Conservation (phyloP, 768 basidiomycete species). For the Boletus rubroflammeus region DNA sequence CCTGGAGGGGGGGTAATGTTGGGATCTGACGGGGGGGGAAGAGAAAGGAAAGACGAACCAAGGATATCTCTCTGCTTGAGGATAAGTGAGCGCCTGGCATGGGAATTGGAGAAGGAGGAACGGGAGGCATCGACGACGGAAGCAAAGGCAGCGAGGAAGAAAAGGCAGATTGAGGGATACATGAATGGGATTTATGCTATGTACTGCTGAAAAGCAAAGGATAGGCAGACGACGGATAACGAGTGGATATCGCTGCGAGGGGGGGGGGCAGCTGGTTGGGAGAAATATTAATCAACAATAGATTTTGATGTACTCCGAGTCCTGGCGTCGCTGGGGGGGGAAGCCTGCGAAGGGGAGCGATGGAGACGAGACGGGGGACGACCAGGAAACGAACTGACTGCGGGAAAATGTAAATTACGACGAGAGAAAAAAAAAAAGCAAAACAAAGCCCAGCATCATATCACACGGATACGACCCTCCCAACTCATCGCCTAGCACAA, state of each 20-base stretch:
- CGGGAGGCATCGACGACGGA: conserved; percentile 35
- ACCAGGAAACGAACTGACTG: conserved; percentile 7
- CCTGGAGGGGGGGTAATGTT: conserved; percentile 1
- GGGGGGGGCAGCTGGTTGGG: conserved; percentile 1
- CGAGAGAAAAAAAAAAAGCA: background rate
- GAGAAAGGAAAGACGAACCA: conserved; percentile 6
- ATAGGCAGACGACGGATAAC: conserved; percentile 24
- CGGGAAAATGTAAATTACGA: conserved; percentile 4
- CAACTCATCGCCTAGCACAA: background rate
- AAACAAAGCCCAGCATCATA: conserved; percentile 2
- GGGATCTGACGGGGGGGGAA: background rate
- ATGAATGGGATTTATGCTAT: conserved; percentile 29
- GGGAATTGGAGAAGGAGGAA: conserved; percentile 36
- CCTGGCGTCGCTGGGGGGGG: conserved; percentile 15
- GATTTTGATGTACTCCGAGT: background rate
- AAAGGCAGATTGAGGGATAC: conserved; percentile 18
- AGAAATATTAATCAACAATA: conserved; percentile 1
- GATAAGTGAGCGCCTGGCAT: conserved; percentile 33
- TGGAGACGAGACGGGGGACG: conserved; percentile 16
- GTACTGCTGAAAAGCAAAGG: conserved; percentile 30
- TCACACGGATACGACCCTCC: background rate
- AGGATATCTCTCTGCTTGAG: conserved; percentile 24
- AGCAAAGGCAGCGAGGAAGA: conserved; percentile 28
- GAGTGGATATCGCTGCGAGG: conserved; percentile 36
- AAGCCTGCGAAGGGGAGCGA: conserved; percentile 6